phyloP scores from a whole-genome alignment of 257 asterid genomes.

The Jacaranda copaia region DNA sequence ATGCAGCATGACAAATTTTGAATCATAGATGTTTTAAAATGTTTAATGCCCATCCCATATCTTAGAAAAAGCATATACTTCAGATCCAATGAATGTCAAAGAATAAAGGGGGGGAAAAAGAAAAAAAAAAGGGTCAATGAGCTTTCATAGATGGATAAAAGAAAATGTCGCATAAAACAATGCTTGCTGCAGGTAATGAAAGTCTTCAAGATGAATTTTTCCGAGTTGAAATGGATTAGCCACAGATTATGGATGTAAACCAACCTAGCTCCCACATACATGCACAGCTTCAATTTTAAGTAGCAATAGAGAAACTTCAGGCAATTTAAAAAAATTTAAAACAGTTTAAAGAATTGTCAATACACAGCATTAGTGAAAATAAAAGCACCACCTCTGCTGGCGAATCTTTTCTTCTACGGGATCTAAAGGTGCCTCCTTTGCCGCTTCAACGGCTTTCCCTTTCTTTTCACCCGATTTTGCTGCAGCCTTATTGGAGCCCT shows the following conservation, averaged over 20 bases:
- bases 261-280: not conserved
- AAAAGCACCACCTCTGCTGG: slow-evolving; percentile 71
- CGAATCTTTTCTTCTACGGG: slow-evolving; percentile 93
- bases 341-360: not conserved
- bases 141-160: not conserved
- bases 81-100: slow-evolving; percentile 1
- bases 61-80: not conserved
- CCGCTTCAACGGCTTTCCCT: slow-evolving; percentile 60
- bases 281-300: not conserved
- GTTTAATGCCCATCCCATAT: not conserved
- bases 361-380: not conserved
- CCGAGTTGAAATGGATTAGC: not conserved
- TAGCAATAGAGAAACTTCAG: not conserved
- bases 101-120: not conserved
- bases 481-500: slow-evolving; percentile 66
- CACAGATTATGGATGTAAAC: not conserved
- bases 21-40: slow-evolving; percentile 1
- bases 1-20: slow-evolving; percentile 16
- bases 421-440: slow-evolving; percentile 67
- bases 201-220: not conserved
- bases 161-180: not conserved
- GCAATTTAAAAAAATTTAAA: not conserved
- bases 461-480: slow-evolving; percentile 69
- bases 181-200: no score
- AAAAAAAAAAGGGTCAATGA: not conserved